Conservation (phyloP, 23 red algal species). For the Gracilaria vermiculophylla region DNA sequence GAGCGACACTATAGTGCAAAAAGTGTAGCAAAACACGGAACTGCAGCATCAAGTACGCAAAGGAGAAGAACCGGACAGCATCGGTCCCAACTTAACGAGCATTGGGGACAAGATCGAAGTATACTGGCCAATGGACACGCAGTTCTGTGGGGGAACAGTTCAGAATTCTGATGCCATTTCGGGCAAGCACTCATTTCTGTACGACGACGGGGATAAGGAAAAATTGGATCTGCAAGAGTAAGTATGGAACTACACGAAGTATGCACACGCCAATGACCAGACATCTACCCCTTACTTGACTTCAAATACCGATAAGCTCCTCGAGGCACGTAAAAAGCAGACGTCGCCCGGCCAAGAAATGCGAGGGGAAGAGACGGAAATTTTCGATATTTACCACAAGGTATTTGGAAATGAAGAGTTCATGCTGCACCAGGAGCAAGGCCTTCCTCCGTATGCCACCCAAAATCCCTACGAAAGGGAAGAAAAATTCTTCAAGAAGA, state of each 20-base stretch:
- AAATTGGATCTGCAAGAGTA: no score
- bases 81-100: neutral
- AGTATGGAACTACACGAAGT: no score
- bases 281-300: no score
- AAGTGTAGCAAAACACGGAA: no score
- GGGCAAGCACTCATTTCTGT: neutral
- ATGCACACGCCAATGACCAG: no score
- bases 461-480: constrained; percentile 17
- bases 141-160: neutral
- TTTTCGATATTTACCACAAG: neutral
- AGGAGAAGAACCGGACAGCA: neutral
- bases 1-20: neutral
- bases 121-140: neutral
- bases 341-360: no score
- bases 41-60: no score
- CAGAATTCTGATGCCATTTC: neutral
- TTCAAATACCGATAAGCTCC: no score
- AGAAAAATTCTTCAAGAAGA: neutral
- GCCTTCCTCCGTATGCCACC: neutral
- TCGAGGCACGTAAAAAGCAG: neutral
- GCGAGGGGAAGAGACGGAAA: neutral
- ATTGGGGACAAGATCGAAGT: constrained; percentile 13
- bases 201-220: constrained; percentile 12
- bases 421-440: constrained; percentile 4
- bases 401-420: neutral